These are phyloP conservation scores for Coemansia brasiliensis DNA, from an alignment of 192 early-diverging fungal genomes.

Conservation along the genomic window DNA sequence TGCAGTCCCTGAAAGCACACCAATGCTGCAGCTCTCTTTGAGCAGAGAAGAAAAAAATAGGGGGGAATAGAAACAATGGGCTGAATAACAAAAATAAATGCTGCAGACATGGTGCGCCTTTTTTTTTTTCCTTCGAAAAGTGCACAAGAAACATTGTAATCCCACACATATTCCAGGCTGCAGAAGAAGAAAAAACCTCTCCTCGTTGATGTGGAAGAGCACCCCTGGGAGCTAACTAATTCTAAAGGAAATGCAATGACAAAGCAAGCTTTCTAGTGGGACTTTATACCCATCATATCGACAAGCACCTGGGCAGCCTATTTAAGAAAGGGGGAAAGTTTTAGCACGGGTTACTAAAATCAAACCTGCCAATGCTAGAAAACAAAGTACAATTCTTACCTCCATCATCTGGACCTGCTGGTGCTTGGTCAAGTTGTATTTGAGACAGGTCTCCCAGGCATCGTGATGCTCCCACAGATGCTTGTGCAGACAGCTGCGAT, in stretches of 20 bases:
- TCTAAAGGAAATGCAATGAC: constrained; percentile 3
- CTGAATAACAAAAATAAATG: constrained; percentile 7
- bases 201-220: not conserved
- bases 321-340: constrained; percentile 1
- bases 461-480: constrained; percentile 68
- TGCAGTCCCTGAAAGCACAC: not conserved
- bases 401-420: constrained; percentile 71
- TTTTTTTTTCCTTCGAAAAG: not conserved
- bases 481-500: constrained; percentile 62
- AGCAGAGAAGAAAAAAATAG: not conserved
- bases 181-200: not conserved
- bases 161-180: constrained; percentile 8
- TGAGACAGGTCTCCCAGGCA: constrained; percentile 61
- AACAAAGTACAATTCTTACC: constrained; percentile 28
- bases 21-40: not conserved
- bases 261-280: constrained; percentile 11
- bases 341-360: not conserved
- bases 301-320: constrained; percentile 58
- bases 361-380: not conserved
- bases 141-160: not conserved
- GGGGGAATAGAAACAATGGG: constrained; percentile 6
- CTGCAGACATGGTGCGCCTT: constrained; percentile 9
- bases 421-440: constrained; percentile 65
- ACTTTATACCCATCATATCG: constrained; percentile 51
- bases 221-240: constrained; percentile 1